These are phyloP conservation scores for Modicella reniformis DNA, from an alignment of 371 early-diverging fungal species.

Conservation along the genomic window DNA sequence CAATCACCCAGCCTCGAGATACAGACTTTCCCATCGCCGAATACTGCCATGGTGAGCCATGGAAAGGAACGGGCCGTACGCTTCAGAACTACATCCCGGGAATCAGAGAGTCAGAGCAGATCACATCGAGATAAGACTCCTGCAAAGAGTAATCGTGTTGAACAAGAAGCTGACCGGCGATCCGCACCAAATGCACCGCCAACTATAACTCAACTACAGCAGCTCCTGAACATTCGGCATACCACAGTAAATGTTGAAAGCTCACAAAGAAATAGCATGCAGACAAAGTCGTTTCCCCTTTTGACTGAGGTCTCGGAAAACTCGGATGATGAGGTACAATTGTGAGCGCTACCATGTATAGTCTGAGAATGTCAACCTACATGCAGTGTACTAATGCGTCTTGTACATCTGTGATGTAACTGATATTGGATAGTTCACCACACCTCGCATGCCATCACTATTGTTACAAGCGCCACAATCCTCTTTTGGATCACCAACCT, in stretches of 20 bases:
- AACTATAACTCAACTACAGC: constrained; percentile 37
- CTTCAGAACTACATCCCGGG: neutral
- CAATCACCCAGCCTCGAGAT: constrained; percentile 17
- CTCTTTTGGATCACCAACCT: neutral
- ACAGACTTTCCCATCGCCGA: constrained; percentile 33
- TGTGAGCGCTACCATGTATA: too few relatives aligned
- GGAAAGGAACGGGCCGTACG: constrained; percentile 14
- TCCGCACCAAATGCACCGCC: constrained; percentile 4
- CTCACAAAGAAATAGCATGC: constrained; percentile 8
- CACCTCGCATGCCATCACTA: constrained; percentile 38
- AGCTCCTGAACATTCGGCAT: constrained; percentile 19
- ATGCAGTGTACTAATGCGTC: neutral
- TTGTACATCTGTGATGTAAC: neutral
- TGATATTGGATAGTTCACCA: constrained; percentile 6
- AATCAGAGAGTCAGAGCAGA: neutral
- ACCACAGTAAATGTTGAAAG: neutral
- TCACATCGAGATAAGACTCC: neutral
- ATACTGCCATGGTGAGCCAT: constrained; percentile 26
- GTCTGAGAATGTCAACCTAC: too few relatives aligned
- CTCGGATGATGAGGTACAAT: neutral
- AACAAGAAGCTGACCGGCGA: neutral
- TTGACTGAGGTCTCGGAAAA: neutral
- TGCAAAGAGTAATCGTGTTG: neutral
- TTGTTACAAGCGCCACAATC: constrained; percentile 2
- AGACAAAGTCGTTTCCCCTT: constrained; percentile 6